Base-by-base conservation (phyloP, 208 protist species). In the Wallacemonas sp. region DNA sequence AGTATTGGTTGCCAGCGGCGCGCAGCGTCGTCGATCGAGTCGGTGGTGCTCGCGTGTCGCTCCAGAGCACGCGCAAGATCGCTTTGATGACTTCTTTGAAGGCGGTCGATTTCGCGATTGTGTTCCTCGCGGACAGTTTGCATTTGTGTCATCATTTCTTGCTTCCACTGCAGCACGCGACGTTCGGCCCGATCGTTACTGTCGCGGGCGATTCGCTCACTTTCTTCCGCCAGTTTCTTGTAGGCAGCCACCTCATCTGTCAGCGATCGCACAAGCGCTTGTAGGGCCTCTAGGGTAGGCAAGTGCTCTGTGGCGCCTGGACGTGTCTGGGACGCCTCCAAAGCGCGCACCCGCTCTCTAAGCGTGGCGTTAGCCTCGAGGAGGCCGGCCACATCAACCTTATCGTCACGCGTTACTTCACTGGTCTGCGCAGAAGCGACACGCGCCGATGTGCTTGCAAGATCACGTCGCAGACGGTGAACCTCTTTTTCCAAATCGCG, bases 291-390 rank as follows among this genome's bases (percentile, higher is more conserved):
- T 17, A 39, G 30, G 33, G 29, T 19, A 3, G 50, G 4, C 4
- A 32, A 57, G 4, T 57, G 50, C 26, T 57, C 50, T 22, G 50
- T 57, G 50, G 6, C n/a, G n/a, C 13, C n/a, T 33, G 8, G 50
- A n/a, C 4, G 50, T 8, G 50, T 12, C 6, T 57, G 50, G 17
- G n/a, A n/a, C n/a, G n/a, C 17, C 30, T 57, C 30, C 9, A 57
- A 32, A 3, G 60, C 33, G 19, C 73, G 79, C 0, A 87, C 1
- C 32, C 85, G 84, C 13, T 39, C 55, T 12, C 72, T 55, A 53
- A 83, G 81, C 17, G 66, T 71, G 13, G 52, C 33, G 38, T 81
- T 85, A 46, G 71, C 46, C 4, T 73, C 66, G 3, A 34, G 3
- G 1, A 87, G 19, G 0, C 65, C 48, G 34, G 78, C 64, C 9